Evolutionary conservation across 192 early-diverging fungal species (phyloP), one percentile per base, ranked within the genome.

Genomic region (Entophlyctis helioformis): DNA sequence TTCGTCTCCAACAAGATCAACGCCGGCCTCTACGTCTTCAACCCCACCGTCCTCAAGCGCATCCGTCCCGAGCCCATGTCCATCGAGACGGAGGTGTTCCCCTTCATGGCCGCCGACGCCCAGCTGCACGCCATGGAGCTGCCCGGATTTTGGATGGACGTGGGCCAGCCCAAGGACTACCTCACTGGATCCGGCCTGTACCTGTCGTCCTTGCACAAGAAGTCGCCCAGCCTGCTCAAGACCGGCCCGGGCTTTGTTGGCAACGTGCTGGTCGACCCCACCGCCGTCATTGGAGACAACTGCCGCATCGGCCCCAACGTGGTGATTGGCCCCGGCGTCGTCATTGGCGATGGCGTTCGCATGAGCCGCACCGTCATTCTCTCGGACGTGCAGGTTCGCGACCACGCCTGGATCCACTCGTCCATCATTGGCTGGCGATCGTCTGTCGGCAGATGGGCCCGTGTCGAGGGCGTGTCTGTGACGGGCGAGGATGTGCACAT

Each of bases 291-390:
- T 48, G 96, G 96, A 43, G 76, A 87, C 58, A 87, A 86, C 51
- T 98, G 96, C 72, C 78, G 84, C 50, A 95, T 98, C 60, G 96
- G 96, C 26, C 96, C 96, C 34, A 89, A 96, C 60, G 96, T 98
- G 20, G 84, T 87, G 3, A 83, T 98, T 60, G 96, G 93, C 24
- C 90, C 93, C 16, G 82, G 83, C 41, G 84, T 77, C 23, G 73
- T 85, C 13, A 74, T 98, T 48, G 95, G 95, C 48, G 83, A 95
- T 58, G 95, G 95, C 58, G 95, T 96, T 32, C 67, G 95, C 50
- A 73, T 98, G 47, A 80, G 78, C 66, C 80, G 84, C 40, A 80
- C 83, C 49, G 91, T 96, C 28, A 63, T 98, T 16, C 67, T 98
- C 71, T 84, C 91, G 53, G 83, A 80, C 42, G 72, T 82, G 11